Conservation (phyloP, 441 rosid genomes). For the Eutrema salsugineum region DNA sequence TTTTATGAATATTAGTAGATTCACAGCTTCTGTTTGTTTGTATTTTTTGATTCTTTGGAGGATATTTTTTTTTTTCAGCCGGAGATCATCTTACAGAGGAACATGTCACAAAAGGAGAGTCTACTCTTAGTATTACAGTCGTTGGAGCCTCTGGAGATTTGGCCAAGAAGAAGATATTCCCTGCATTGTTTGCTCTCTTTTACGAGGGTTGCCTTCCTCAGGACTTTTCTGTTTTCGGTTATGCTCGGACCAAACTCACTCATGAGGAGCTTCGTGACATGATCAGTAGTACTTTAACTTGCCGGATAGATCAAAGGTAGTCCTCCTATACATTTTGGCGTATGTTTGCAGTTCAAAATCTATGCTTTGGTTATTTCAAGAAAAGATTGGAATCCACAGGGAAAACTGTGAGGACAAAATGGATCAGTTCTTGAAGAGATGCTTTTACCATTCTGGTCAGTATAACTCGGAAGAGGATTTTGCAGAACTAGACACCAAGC, state of each 20-base stretch:
- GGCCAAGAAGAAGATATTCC: conserved; percentile 89
- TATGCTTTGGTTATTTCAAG: neutral
- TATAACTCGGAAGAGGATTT: conserved; percentile 79
- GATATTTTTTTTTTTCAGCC: conserved; percentile 27
- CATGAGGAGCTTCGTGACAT: conserved; percentile 76
- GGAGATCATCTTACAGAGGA: conserved; percentile 41
- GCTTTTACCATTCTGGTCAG: conserved; percentile 86
- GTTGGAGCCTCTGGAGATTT: conserved; percentile 97
- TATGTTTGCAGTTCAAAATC: neutral
- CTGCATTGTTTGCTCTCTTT: conserved; percentile 90
- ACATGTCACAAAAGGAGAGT: conserved; percentile 27
- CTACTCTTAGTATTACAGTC: conserved; percentile 80
- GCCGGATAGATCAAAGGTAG: conserved; percentile 90
- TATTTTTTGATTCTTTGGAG: neutral
- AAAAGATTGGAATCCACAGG: conserved; percentile 33
- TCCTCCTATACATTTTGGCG: neutral
- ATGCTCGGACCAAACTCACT: conserved; percentile 65
- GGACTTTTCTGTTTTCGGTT: conserved; percentile 74
- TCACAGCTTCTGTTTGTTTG: neutral
- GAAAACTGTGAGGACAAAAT: conserved; percentile 82
- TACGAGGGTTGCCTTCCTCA: conserved; percentile 77
- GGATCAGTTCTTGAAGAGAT: conserved; percentile 76
- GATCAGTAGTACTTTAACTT: conserved; percentile 81
- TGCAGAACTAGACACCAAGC: conserved; percentile 58
- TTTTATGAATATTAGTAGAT: neutral